A percentile compares a stretch with the other conserved stretches of the same genome.
phyloP scores from a whole-genome alignment of 805 yeast genomes.

The Clavispora phyllophila region DNA sequence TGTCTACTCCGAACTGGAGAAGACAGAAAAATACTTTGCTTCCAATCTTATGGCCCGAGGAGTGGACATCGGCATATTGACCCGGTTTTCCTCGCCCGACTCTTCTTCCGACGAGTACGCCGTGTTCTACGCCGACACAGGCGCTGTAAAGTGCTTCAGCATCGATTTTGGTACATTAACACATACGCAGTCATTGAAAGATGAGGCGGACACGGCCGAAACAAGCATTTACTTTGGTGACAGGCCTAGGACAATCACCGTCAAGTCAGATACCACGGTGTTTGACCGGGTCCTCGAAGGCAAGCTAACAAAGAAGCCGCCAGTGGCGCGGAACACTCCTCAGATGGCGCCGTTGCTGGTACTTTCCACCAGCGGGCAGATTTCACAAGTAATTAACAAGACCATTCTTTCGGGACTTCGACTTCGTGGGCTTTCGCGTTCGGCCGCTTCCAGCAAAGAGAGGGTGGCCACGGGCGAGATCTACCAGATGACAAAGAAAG shows the following conservation, averaged over 20 bases:
- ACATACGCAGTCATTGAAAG: background rate
- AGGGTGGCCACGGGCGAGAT: conserved; percentile 34
- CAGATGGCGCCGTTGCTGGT: conserved; percentile 9
- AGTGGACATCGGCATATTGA: background rate
- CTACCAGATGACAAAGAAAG: conserved; percentile 36
- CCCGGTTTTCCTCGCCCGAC: background rate
- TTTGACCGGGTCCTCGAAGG: conserved; percentile 34
- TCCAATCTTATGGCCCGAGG: conserved; percentile 3
- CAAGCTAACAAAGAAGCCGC: conserved; percentile 16
- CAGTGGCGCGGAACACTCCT: conserved; percentile 5
- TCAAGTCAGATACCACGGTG: conserved; percentile 17
- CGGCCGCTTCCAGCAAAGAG: conserved; percentile 23
- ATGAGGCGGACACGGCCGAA: conserved; percentile 3
- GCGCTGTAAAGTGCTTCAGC: conserved; percentile 14
- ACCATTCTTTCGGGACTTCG: conserved; percentile 38
- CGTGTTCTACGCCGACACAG: conserved; percentile 21
- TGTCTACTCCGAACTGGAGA: conserved; percentile 9
- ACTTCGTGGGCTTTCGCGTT: conserved; percentile 30
- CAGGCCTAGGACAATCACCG: background rate
- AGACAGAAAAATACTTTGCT: conserved; percentile 12
- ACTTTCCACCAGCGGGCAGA: conserved; percentile 24
- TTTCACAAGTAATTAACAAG: conserved; percentile 28
- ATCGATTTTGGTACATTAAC: conserved; percentile 16
- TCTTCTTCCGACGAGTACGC: conserved; percentile 12
- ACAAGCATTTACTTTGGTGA: conserved; percentile 2